A percentile compares a stretch with the other conserved stretches of the same genome.
Conservation (phyloP, 345 rosid genomes). For the Capsella bursapastoris region DNA sequence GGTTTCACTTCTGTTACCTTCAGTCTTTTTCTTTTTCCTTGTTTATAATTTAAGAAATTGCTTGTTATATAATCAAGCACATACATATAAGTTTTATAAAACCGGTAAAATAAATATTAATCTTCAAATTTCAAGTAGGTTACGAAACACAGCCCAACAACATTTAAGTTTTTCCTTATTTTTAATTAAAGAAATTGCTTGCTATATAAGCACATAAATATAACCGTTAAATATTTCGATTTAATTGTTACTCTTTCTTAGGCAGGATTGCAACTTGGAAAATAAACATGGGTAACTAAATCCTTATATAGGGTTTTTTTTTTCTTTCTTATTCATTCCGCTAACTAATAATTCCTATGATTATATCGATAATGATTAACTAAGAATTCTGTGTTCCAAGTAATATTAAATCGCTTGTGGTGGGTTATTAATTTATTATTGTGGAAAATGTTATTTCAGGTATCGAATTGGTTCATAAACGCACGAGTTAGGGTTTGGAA, state of each 20-base stretch:
- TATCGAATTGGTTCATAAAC: constrained; percentile 91
- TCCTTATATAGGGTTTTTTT: not conserved
- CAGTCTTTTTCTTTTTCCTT: not conserved
- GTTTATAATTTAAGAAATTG: not conserved
- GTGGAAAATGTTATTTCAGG: constrained; percentile 45
- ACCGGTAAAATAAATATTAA: too few species aligned
- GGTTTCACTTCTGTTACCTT: constrained; percentile 50
- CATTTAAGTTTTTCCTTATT: too few species aligned
- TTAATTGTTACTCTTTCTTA: not conserved
- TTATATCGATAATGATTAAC: constrained; percentile 1
- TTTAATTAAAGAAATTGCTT: too few species aligned
- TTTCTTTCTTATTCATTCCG: not conserved
- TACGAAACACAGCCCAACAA: too few species aligned
- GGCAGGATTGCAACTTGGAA: not conserved
- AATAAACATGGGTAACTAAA: not conserved
- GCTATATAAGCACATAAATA: too few species aligned
- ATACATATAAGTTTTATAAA: too few species aligned
- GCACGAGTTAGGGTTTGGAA: constrained; percentile 98
- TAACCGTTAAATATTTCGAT: too few species aligned
- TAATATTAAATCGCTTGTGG: not conserved
- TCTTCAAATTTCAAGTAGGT: too few species aligned
- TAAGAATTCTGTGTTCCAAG: not conserved
- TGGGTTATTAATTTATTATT: not conserved
- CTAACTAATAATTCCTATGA: not conserved
- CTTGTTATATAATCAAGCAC: not conserved